Conservation (phyloP, 305 asterid species). For the Rubia tinctorum region DNA sequence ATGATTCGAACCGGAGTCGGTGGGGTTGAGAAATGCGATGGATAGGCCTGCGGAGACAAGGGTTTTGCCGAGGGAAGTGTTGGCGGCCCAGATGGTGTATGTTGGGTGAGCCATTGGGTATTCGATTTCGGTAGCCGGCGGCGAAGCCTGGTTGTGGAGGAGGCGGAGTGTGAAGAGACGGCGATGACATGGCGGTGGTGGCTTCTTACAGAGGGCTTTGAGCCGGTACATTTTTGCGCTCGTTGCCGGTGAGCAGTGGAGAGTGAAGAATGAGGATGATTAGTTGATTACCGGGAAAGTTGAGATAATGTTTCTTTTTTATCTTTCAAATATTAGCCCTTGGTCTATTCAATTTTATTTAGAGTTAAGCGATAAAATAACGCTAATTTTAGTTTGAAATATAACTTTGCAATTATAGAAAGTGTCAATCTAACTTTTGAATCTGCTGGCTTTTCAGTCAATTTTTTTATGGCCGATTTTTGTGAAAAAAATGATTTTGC, state of each 20-base stretch:
- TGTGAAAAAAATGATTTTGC: too few relatives aligned
- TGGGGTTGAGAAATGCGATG: slow-evolving; percentile 57
- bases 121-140: slow-evolving; percentile 49
- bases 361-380: too few relatives aligned
- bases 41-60: slow-evolving; percentile 94
- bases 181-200: slow-evolving; percentile 35
- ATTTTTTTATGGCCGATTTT: too few relatives aligned
- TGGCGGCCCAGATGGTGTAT: slow-evolving; percentile 89
- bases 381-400: too few relatives aligned
- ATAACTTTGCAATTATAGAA: too few relatives aligned
- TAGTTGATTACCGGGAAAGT: not conserved
- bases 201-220: slow-evolving; percentile 17
- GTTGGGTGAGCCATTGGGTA: slow-evolving; percentile 73
- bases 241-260: not conserved
- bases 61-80: slow-evolving; percentile 95
- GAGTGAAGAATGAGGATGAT: not conserved
- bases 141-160: slow-evolving; percentile 14
- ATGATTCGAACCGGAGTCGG: slow-evolving; percentile 22
- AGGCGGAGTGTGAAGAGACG: slow-evolving; percentile 8
- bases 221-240: slow-evolving; percentile 26
- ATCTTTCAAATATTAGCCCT: not conserved
- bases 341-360: too few relatives aligned
- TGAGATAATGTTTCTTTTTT: not conserved
- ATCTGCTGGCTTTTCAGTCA: too few relatives aligned
- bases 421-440: too few relatives aligned